phyloP scores from a whole-genome alignment of 1,139 yeast genomes.

The Kurtzmaniella quercitrusa region DNA sequence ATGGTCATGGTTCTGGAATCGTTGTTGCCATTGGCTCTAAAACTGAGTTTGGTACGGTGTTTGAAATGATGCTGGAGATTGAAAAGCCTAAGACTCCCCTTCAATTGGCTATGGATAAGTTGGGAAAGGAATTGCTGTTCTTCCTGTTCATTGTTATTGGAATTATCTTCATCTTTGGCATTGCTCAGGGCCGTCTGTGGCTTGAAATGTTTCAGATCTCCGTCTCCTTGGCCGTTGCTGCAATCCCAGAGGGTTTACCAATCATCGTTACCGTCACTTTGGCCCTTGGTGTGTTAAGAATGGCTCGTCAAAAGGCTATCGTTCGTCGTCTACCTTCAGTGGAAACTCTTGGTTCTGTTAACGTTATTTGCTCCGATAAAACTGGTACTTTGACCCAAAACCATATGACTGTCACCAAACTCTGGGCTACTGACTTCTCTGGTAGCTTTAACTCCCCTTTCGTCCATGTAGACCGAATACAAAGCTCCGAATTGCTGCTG shows the following conservation, averaged over 20 bases:
- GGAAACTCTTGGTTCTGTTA: constrained; percentile 92
- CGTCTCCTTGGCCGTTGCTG: constrained; percentile 95
- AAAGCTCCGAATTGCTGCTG: constrained; percentile 35
- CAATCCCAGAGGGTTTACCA: constrained; percentile 96
- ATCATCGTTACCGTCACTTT: constrained; percentile 94
- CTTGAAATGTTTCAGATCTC: constrained; percentile 96
- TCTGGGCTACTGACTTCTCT: constrained; percentile 77
- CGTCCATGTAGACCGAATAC: constrained; percentile 46
- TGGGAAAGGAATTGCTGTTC: constrained; percentile 83
- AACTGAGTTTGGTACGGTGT: constrained; percentile 87
- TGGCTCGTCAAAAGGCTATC: constrained; percentile 92
- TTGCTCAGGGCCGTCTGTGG: constrained; percentile 89
- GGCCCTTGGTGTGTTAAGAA: constrained; percentile 90
- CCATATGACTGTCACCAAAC: constrained; percentile 85
- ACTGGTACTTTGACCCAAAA: constrained; percentile 95
- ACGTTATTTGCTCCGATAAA: constrained; percentile 91
- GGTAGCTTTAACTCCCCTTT: constrained; percentile 45
- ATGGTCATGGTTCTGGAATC: constrained; percentile 88
- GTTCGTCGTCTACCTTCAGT: constrained; percentile 91
- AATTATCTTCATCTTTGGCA: constrained; percentile 78
- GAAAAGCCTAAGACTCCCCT: constrained; percentile 96
- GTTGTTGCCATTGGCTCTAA: constrained; percentile 87
- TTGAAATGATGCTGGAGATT: constrained; percentile 89
- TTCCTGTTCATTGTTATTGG: constrained; percentile 85
- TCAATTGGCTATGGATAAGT: constrained; percentile 88